Conservation (phyloP, 208 protist genomes). For the Novymonas esmeraldas region DNA sequence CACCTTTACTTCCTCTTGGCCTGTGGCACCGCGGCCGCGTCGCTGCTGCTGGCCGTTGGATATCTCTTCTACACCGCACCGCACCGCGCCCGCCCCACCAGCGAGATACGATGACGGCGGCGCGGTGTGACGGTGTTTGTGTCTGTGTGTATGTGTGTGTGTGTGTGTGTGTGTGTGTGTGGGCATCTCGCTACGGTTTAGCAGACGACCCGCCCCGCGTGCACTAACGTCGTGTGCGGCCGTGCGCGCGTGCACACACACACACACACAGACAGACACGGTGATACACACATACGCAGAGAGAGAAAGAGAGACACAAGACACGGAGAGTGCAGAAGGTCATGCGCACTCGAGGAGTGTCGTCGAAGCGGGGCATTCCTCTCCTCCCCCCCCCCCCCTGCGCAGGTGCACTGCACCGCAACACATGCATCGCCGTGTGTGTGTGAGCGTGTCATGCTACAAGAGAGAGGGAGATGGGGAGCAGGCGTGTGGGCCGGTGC, state of each 20-base stretch:
- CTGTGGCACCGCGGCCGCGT: constrained; percentile 25
- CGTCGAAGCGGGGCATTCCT: too few relatives aligned
- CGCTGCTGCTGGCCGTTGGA: constrained; percentile 45
- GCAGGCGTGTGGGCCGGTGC: too few relatives aligned
- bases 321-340: neutral
- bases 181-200: too few relatives aligned
- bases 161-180: too few relatives aligned
- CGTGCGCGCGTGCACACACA: neutral
- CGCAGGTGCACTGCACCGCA: neutral
- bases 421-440: neutral
- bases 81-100: constrained; percentile 51
- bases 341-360: too few relatives aligned
- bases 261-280: neutral
- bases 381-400: neutral
- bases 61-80: constrained; percentile 85
- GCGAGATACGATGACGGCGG: constrained; percentile 58
- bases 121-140: neutral
- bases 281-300: neutral
- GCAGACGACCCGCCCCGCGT: too few relatives aligned
- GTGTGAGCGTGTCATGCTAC: too few relatives aligned
- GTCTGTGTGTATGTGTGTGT: too few relatives aligned
- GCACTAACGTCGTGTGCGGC: neutral
- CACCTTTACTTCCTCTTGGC: constrained; percentile 41
- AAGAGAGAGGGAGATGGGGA: too few relatives aligned
- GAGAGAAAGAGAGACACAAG: neutral